Evolutionary conservation across 768 basidiomycete genomes (phyloP).

Genomic region (Psilocybe azurescens): DNA sequence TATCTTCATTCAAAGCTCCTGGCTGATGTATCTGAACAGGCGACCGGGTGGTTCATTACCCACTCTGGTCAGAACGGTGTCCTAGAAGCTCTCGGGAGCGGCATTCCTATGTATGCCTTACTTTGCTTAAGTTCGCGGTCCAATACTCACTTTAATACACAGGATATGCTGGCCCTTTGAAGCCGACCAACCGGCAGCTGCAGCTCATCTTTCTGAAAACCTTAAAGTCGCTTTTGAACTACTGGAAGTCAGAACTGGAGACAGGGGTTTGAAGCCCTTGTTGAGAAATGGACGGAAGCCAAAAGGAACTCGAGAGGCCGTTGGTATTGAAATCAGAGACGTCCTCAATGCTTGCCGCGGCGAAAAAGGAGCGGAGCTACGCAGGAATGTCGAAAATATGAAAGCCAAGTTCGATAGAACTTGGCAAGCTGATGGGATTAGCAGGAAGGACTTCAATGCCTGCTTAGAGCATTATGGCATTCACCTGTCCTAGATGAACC

Average conservation of each 20-base stretch:
- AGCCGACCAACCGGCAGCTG: slow-evolving; percentile 10
- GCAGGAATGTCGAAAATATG: slow-evolving; percentile 6
- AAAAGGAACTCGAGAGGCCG: slow-evolving; percentile 18
- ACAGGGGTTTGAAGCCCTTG: slow-evolving; percentile 13
- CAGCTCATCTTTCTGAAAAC: slow-evolving; percentile 12
- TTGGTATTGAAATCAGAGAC: slow-evolving; percentile 16
- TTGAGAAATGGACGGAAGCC: slow-evolving; percentile 6
- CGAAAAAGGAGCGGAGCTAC: slow-evolving; percentile 2
- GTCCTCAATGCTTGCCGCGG: slow-evolving; percentile 8
- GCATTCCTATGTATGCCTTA: slow-evolving; percentile 11
- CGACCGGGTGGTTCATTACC: slow-evolving; percentile 14
- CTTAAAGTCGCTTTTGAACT: slow-evolving; percentile 19
- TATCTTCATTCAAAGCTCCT: neutral
- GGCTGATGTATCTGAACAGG: neutral
- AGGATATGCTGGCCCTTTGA: slow-evolving; percentile 18
- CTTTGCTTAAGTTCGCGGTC: no score
- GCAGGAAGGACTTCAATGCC: slow-evolving; percentile 3
- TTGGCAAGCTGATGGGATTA: slow-evolving; percentile 9
- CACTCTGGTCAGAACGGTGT: slow-evolving; percentile 18
- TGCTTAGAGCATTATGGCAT: slow-evolving; percentile 9
- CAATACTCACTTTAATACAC: neutral
- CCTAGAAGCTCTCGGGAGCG: slow-evolving; percentile 10
- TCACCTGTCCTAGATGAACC: neutral
- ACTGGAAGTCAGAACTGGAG: slow-evolving; percentile 20
- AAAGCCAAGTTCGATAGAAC: neutral